phyloP scores from a whole-genome alignment of 1,139 yeast genomes.

The Scheffersomyces illinoinensis region DNA sequence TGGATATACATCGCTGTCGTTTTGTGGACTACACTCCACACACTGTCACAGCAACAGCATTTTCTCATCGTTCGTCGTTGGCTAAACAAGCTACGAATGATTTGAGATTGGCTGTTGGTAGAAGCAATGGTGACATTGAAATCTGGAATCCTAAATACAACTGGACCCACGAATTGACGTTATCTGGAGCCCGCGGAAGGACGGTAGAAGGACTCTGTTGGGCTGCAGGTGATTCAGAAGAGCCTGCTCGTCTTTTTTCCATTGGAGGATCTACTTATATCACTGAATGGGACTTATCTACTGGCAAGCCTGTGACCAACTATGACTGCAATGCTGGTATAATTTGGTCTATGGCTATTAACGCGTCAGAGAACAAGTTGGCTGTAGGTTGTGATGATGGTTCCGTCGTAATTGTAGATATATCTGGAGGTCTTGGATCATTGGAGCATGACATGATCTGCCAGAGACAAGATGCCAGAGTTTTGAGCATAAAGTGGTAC shows the following conservation, averaged over 20 bases:
- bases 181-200: constrained; percentile 80
- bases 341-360: constrained; percentile 84
- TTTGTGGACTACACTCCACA: constrained; percentile 90
- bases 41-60: constrained; percentile 79
- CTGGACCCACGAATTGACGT: constrained; percentile 58
- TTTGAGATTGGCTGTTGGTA: constrained; percentile 84
- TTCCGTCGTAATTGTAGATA: constrained; percentile 76
- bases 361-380: constrained; percentile 59
- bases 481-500: constrained; percentile 77
- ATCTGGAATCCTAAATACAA: constrained; percentile 85
- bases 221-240: constrained; percentile 42
- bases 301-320: constrained; percentile 72
- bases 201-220: constrained; percentile 90
- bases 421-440: constrained; percentile 80
- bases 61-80: constrained; percentile 64
- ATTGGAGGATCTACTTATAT: constrained; percentile 91
- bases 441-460: constrained; percentile 76
- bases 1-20: constrained; percentile 89
- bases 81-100: constrained; percentile 55
- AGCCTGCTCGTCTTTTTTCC: constrained; percentile 71
- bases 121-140: constrained; percentile 93
- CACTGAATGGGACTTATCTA: constrained; percentile 87
- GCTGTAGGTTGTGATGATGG: constrained; percentile 98
- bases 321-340: constrained; percentile 93
- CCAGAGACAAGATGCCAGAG: constrained; percentile 83